Evolutionary conservation across 2,329 filamentous ascomycete species (phyloP).

Genomic region (Clonostachys solani): DNA sequence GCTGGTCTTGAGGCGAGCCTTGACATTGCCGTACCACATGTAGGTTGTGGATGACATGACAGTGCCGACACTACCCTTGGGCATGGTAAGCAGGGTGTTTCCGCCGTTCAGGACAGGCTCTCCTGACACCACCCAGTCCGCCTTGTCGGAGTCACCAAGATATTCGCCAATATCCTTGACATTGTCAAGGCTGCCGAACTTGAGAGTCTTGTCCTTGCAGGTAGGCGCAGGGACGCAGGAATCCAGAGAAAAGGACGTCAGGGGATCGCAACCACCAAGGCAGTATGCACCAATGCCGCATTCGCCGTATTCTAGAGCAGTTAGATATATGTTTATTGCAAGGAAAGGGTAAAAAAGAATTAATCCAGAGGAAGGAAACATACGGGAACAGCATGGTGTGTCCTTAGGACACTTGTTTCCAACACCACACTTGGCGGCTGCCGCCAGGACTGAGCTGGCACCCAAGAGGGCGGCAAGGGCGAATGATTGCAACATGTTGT

Average conservation of each 20-base stretch:
- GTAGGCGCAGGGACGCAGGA: slow-evolving; percentile 82
- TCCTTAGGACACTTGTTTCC: slow-evolving; percentile 63
- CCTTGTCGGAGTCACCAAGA: slow-evolving; percentile 73
- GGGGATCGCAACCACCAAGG: slow-evolving; percentile 89
- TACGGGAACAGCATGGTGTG: slow-evolving; percentile 77
- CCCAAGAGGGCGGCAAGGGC: slow-evolving; percentile 22
- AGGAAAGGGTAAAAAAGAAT: not conserved
- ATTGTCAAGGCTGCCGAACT: slow-evolving; percentile 65
- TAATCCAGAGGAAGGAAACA: slow-evolving; percentile 26
- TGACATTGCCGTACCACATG: slow-evolving; percentile 96
- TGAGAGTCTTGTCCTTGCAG: slow-evolving; percentile 71
- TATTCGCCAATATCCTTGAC: slow-evolving; percentile 74
- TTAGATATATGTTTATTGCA: slow-evolving; percentile 7
- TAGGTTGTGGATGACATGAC: slow-evolving; percentile 80
- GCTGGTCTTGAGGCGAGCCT: slow-evolving; percentile 78
- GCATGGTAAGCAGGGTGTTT: slow-evolving; percentile 84
- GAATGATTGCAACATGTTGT: slow-evolving; percentile 23
- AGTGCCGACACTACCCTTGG: slow-evolving; percentile 78
- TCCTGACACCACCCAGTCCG: slow-evolving; percentile 88
- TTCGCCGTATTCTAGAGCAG: slow-evolving; percentile 72
- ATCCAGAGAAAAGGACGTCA: slow-evolving; percentile 76
- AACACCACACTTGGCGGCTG: slow-evolving; percentile 36
- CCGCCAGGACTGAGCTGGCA: slow-evolving; percentile 15
- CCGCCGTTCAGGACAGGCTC: slow-evolving; percentile 64
- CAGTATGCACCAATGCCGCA: slow-evolving; percentile 95